Base-by-base conservation (phyloP, 495 filamentous ascomycete species). In the Parathielavia hyrcaniae region DNA sequence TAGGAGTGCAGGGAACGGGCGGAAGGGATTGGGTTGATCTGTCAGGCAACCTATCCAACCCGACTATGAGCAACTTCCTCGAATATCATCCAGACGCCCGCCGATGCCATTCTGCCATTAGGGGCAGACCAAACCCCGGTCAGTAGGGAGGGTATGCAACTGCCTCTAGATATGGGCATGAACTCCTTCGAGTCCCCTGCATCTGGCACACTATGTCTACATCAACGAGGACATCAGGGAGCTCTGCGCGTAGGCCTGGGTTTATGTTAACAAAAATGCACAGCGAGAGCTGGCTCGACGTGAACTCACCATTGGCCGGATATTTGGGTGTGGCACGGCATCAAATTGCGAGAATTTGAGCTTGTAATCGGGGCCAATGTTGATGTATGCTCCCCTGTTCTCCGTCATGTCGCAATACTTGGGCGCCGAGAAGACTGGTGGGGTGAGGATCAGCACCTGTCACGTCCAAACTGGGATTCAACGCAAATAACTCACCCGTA, bases 351-450 rank as follows among this genome's bases (percentile, higher is more conserved):
- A 82, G 72, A 87, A 97, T 22, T 87, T 75, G 48, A 97, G 86
- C 77, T 96, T 95, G 67, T 91, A 88, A 43, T 96, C 88, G 9
- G 89, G 83, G 5, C 89, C 88, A 65, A 99, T 87, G 73, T 97
- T 97, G 81, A 99, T 99, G 70, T 93, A 99, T 5, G 93, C 93
- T 54, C 93, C 93, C 77, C 91, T 95, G 73, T 99, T 99, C 71
- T 96, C 91, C 1, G 93, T 97, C 62, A 87, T 86, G 68, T 99
- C 93, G 76, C 95, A 97, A 71, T 99, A 99, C 71, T 86, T 95
- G 32, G 93, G 93, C 11, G 93, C 93, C 16, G 93, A 97, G 77
- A 99, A 99, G 62, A 99, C 93, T 81, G 57, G 23, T 51, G 17
- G 57, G n/a, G 10, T 23, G 47, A 9, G 8, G 8, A 52, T 72